Base-by-base conservation (phyloP, 495 filamentous ascomycete species). In the Aspergillus coremiiformis region DNA sequence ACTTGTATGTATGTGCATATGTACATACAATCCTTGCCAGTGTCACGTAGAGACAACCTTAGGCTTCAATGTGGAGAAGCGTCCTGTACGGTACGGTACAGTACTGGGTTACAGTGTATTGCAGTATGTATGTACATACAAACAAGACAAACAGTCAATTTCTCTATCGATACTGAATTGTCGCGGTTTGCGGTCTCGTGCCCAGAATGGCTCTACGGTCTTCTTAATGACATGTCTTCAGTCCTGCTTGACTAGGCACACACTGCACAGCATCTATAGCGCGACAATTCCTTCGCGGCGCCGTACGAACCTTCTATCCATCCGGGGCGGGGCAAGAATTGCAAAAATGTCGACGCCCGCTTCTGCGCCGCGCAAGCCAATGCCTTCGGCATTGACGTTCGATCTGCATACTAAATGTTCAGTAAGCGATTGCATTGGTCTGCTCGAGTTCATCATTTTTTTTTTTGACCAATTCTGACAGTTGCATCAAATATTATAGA, bases 351-450 rank as follows among this genome's bases (percentile, higher is more conserved):
- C 75, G 1, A 70, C 70, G 6, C 61, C 21, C 39, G 53, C 41
- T 14, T 56, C 21, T 39, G 53, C 41, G 1, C 27, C 61, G 44
- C 66, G 58, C 51, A 72, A 68, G 47, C 50, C 74, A 24, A 86
- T 85, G 81, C 79, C 81, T 26, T 84, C 84, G 9, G 90, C 90
- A 39, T 78, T 96, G 63, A 87, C 78, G 1, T 94, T 90, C 61
- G 87, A 94, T 53, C 78, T 91, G 24, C 68, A 88, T 45, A 87
- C 84, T 22, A 84, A 84, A 65, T 96, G 90, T 70, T 92, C 89
- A 46, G 90, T 93, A 72, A 67, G 82, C 69, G 44, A 24, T 21
- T 41, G 15, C 37, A n/a, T 21, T 49, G 4, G 15, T 35, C 20
- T 35, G n/a, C 26, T 5, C 11, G 26, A 49, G 10, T 4, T 6